Conservation (phyloP, 2,329 filamentous ascomycete species). For the Byssoonygena ceratinophila region DNA sequence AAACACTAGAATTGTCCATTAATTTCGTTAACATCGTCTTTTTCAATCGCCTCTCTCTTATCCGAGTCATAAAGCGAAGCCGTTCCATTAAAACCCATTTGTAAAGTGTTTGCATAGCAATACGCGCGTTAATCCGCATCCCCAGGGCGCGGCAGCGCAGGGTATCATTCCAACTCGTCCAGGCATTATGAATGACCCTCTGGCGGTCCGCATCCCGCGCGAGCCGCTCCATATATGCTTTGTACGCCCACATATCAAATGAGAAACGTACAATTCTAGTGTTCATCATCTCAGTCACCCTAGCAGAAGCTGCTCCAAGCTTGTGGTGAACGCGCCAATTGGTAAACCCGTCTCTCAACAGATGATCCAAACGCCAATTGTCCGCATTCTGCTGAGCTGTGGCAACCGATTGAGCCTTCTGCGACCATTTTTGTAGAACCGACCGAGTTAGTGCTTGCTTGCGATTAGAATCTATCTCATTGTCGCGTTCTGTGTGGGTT, state of each 20-base stretch:
- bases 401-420: conserved; percentile 24
- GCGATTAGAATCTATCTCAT: conserved; percentile 29
- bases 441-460: conserved; percentile 23
- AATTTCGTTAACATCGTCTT: conserved; percentile 32
- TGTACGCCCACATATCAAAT: conserved; percentile 43
- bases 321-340: conserved; percentile 36
- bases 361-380: conserved; percentile 25
- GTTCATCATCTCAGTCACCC: conserved; percentile 38
- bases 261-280: conserved; percentile 37
- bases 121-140: conserved; percentile 45
- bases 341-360: conserved; percentile 30
- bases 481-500: conserved; percentile 31
- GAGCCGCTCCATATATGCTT: conserved; percentile 35
- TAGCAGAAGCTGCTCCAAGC: conserved; percentile 34
- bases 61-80: conserved; percentile 31
- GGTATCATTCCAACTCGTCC: conserved; percentile 53
- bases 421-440: conserved; percentile 29
- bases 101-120: conserved; percentile 48
- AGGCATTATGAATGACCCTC: conserved; percentile 47
- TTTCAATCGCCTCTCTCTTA: conserved; percentile 33
- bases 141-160: conserved; percentile 45
- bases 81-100: conserved; percentile 50
- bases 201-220: conserved; percentile 43
- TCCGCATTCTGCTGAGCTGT: conserved; percentile 25
- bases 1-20: conserved; percentile 30